Base-by-base conservation (phyloP, 164 flowering plant genomes). In the Cinnamomum chago region DNA sequence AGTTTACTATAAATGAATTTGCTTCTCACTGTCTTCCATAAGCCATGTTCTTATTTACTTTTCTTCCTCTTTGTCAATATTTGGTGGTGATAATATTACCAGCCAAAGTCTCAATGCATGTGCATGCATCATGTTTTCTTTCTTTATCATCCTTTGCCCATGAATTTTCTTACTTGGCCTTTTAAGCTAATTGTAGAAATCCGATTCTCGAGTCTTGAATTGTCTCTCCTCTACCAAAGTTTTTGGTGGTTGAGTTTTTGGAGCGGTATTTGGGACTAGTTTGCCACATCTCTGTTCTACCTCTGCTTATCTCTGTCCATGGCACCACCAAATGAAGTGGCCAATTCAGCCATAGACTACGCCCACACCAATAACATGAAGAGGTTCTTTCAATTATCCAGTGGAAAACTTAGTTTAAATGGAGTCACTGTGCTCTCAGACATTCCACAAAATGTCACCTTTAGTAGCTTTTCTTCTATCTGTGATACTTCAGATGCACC, bases 381-480 rank as follows among this genome's bases (percentile, higher is more conserved):
- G 15, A 64, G 3, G 22, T 28, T 30, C 70, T 85, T 90, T 33
- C 75, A 80, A 24, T 77, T 91, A 64, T 80, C 82, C 0, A 65
- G 80, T 58, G 89, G 93, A 27, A 88, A 81, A 35, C 79, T 91
- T 3, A 73, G 70, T 72, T 85, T 91, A 33, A 82, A 80, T 65
- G 90, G 91, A 14, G 78, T 91, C 25, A 78, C 90, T 11, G 70
- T 93, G 67, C 90, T 90, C 33, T 74, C 88, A n/a, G 84, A 90
- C 14, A 86, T 90, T 69, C 97, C 97, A 0, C 69, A n/a, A 62
- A 92, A 89, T 51, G 92, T 92, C 70, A 72, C 83, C 71, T 87
- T 90, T 76, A 77, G 28, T 25, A 82, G 80, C 5, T 90, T 86
- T 50, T 79, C 84, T 50, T 79, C 88, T 1, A 25, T 78, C 25